These are phyloP conservation scores for Tricholoma saponaceum DNA, from an alignment of 768 basidiomycete genomes.

Conservation along the genomic window DNA sequence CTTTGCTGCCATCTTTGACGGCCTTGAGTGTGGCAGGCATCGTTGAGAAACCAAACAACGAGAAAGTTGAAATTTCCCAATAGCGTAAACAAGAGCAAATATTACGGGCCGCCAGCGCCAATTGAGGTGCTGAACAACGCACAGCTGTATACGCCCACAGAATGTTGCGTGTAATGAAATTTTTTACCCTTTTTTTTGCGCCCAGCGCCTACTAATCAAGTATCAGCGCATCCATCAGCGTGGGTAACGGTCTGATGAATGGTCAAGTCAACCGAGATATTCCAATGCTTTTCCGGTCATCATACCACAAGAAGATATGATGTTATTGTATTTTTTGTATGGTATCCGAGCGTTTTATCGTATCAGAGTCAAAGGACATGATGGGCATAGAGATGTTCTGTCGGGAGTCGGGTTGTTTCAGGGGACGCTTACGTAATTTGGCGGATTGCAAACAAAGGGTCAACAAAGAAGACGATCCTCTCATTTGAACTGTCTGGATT, in stretches of 20 bases:
- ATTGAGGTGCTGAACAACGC: background rate
- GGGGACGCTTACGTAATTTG: slow-evolving; percentile 14
- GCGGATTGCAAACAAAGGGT: slow-evolving; percentile 32
- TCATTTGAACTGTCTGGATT: slow-evolving; percentile 9
- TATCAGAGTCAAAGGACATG: background rate
- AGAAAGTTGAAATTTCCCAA: background rate
- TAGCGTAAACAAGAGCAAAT: background rate
- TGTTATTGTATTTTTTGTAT: no score
- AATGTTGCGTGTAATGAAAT: no score
- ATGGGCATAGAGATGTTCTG: background rate
- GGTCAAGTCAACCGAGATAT: no score
- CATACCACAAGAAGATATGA: no score
- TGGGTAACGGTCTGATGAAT: background rate
- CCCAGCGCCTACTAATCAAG: no score
- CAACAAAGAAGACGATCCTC: slow-evolving; percentile 32
- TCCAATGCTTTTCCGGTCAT: no score
- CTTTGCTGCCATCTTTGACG: background rate
- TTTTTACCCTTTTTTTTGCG: no score
- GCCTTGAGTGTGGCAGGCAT: background rate
- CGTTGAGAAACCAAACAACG: background rate
- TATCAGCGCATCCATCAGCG: no score
- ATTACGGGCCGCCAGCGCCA: background rate
- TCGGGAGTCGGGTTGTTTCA: background rate
- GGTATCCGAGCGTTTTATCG: no score
- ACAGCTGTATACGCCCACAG: no score